Conservation (phyloP, 768 basidiomycete genomes). For the Termitomyces sp. region DNA sequence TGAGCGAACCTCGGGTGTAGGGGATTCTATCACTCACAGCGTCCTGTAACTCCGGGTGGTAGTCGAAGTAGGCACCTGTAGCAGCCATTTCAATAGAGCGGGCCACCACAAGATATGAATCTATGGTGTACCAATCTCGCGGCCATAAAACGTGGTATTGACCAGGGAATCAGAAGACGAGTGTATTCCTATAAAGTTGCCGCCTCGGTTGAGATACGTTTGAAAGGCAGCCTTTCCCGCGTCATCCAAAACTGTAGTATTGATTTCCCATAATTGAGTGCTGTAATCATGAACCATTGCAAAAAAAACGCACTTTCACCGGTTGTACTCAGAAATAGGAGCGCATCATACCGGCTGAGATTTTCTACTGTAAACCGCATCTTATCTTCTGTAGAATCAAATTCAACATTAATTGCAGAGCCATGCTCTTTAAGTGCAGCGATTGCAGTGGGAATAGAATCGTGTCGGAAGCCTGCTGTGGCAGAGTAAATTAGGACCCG, state of each 20-base stretch:
- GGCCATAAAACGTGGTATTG: constrained; percentile 51
- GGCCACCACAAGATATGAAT: background rate
- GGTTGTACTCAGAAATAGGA: constrained; percentile 67
- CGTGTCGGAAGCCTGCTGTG: constrained; percentile 62
- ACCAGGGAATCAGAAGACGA: constrained; percentile 57
- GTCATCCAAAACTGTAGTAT: constrained; percentile 49
- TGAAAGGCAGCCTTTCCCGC: constrained; percentile 57
- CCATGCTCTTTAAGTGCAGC: constrained; percentile 44
- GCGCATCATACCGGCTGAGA: constrained; percentile 53
- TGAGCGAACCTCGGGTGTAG: background rate
- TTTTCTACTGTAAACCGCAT: constrained; percentile 48
- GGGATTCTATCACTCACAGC: constrained; percentile 38
- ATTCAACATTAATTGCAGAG: constrained; percentile 42
- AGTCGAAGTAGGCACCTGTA: constrained; percentile 63
- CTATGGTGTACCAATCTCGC: constrained; percentile 44
- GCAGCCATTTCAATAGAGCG: background rate
- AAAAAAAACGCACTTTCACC: constrained; percentile 49
- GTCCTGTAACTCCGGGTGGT: constrained; percentile 60
- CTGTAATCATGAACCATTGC: background rate
- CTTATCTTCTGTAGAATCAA: constrained; percentile 64
- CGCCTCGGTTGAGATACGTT: constrained; percentile 60
- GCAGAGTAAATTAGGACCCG: constrained; percentile 59
- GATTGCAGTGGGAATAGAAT: constrained; percentile 71
- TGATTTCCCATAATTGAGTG: background rate
- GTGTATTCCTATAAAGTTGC: constrained; percentile 69